phyloP scores from a whole-genome alignment of 2,329 filamentous ascomycete genomes.

The Verticillium klebahnii region DNA sequence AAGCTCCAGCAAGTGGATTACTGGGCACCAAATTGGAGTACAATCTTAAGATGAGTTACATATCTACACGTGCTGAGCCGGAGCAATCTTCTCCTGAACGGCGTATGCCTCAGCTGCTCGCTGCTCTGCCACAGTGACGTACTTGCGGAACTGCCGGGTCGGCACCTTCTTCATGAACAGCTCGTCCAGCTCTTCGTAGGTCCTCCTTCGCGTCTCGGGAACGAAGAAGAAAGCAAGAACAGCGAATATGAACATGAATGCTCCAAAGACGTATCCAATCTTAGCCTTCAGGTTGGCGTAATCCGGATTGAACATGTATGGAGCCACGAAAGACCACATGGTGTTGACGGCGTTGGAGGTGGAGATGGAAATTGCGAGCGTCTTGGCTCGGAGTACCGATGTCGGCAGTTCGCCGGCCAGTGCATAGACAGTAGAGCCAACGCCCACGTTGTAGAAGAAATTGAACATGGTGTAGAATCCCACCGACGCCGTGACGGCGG shows the following conservation, averaged over 20 bases:
- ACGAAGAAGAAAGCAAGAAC: slow-evolving; percentile 7
- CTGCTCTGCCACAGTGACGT: slow-evolving; percentile 17
- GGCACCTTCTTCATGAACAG: slow-evolving; percentile 19
- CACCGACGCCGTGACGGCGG: slow-evolving; percentile 17
- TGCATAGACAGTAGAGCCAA: slow-evolving; percentile 17
- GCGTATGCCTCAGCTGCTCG: slow-evolving; percentile 20
- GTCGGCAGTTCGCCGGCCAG: slow-evolving; percentile 17
- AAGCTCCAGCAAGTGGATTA: no score
- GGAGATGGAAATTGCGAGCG: slow-evolving; percentile 10
- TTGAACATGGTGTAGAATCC: slow-evolving; percentile 14
- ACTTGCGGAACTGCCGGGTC: slow-evolving; percentile 16
- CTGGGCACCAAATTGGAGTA: no score
- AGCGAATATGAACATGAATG: slow-evolving; percentile 8
- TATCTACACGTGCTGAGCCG: neutral
- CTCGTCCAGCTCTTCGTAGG: slow-evolving; percentile 22
- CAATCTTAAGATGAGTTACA: no score
- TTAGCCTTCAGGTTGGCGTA: slow-evolving; percentile 10
- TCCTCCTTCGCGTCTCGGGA: slow-evolving; percentile 7
- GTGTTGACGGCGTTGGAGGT: slow-evolving; percentile 11
- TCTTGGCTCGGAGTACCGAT: slow-evolving; percentile 5
- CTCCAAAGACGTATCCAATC: slow-evolving; percentile 12
- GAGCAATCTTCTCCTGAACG: neutral
- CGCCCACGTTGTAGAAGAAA: slow-evolving; percentile 14
- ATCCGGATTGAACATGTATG: slow-evolving; percentile 12
- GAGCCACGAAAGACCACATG: slow-evolving; percentile 9